Evolutionary conservation across 2,329 filamentous ascomycete genomes (phyloP).

Genomic region (Epichloe bromicola): DNA sequence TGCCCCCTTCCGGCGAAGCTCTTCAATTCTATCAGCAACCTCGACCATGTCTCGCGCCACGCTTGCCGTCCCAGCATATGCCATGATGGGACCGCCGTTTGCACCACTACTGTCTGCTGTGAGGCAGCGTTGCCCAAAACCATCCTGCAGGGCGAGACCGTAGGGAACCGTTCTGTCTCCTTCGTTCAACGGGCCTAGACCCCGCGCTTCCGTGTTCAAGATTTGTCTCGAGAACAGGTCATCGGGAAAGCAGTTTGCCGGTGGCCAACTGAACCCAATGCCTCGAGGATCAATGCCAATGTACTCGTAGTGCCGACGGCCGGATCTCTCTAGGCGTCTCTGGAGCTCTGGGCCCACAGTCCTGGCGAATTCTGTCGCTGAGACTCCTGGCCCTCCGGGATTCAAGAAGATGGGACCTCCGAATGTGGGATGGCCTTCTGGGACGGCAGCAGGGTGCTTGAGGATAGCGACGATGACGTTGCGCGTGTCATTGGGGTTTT

Average conservation of each 20-base stretch:
- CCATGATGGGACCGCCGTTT: conserved; percentile 11
- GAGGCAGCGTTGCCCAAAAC: conserved; percentile 15
- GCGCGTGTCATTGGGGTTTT: conserved; percentile 13
- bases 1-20: conserved; percentile 1
- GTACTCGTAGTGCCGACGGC: conserved; percentile 21
- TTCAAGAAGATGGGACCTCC: conserved; percentile 26
- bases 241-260: conserved; percentile 7
- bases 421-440: conserved; percentile 20
- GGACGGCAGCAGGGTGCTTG: conserved; percentile 23
- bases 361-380: conserved; percentile 17
- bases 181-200: not conserved
- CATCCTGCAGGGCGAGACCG: conserved; percentile 8
- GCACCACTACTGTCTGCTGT: conserved; percentile 4
- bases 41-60: conserved; percentile 7
- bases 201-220: not conserved
- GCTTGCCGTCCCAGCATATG: conserved; percentile 11
- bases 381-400: conserved; percentile 26
- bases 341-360: conserved; percentile 14
- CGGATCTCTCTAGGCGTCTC: conserved; percentile 14
- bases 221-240: conserved; percentile 8
- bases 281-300: conserved; percentile 29
- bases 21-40: conserved; percentile 4
- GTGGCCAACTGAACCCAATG: conserved; percentile 10
- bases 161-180: not conserved
- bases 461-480: conserved; percentile 24